Evolutionary conservation across 1,284 basidiomycete genomes (phyloP).

Genomic region (Malassezia obtusa): DNA sequence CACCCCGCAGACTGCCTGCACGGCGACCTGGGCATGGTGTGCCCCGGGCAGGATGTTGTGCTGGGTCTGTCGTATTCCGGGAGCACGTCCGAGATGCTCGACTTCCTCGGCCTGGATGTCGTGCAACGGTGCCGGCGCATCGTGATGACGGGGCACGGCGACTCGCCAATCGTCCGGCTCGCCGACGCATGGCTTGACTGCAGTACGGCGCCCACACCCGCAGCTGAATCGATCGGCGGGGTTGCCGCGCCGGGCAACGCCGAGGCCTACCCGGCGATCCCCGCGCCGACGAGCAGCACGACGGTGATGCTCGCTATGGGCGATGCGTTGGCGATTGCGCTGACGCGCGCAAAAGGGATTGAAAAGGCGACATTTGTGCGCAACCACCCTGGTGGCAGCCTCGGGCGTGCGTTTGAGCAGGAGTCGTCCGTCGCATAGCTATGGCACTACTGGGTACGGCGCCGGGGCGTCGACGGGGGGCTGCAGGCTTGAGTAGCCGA

Average conservation of each 20-base stretch:
- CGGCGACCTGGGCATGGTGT: constrained; percentile 49
- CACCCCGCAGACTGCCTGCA: constrained; percentile 49
- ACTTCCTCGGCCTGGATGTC: constrained; percentile 44
- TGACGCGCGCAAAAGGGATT: constrained; percentile 29
- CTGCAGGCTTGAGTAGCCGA: neutral
- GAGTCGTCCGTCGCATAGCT: neutral
- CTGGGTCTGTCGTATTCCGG: constrained; percentile 45
- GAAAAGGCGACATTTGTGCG: constrained; percentile 34
- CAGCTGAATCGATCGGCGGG: neutral
- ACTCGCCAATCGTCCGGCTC: constrained; percentile 41
- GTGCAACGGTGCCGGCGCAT: constrained; percentile 43
- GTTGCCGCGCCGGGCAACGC: neutral
- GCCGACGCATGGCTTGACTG: constrained; percentile 47
- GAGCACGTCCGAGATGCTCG: constrained; percentile 46
- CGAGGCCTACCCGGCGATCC: constrained; percentile 34
- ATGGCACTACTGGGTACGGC: neutral
- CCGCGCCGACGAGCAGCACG: constrained; percentile 49
- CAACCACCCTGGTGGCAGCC: constrained; percentile 49
- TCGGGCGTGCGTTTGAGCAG: constrained; percentile 28
- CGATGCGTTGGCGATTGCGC: constrained; percentile 46
- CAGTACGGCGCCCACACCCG: neutral
- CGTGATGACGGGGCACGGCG: constrained; percentile 43
- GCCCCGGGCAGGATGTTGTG: constrained; percentile 2
- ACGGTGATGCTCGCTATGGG: constrained; percentile 49
- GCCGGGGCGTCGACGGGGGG: neutral